phyloP scores from a whole-genome alignment of 2,329 filamentous ascomycete species.

The Colletotrichum sublineola region DNA sequence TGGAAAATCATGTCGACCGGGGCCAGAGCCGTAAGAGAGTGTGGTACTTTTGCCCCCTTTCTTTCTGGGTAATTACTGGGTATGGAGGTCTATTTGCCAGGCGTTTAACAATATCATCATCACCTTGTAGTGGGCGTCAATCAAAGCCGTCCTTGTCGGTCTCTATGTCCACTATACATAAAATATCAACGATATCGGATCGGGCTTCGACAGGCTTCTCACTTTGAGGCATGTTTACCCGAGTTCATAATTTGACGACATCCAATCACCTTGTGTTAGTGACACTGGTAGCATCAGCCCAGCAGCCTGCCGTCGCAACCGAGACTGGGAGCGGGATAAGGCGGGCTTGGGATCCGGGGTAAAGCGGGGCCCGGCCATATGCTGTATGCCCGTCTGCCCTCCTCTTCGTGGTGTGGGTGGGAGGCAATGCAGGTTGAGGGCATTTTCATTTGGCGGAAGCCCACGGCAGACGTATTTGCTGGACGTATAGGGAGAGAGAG shows the following conservation, averaged over 20 bases:
- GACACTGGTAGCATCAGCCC: conserved; percentile 5
- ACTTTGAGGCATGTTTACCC: not conserved
- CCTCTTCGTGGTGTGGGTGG: not conserved
- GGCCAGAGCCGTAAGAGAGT: not conserved
- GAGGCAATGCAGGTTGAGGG: too few species aligned
- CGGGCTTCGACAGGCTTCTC: not conserved
- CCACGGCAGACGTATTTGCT: not conserved
- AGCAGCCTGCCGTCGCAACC: conserved; percentile 12
- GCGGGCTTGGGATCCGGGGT: conserved; percentile 32
- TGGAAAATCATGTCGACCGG: not conserved
- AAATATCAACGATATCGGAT: not conserved
- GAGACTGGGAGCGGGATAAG: conserved; percentile 2
- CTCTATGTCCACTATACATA: not conserved
- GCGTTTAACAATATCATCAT: conserved; percentile 16
- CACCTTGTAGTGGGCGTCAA: conserved; percentile 3
- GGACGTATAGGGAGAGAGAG: too few species aligned
- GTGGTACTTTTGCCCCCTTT: not conserved
- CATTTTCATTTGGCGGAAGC: not conserved
- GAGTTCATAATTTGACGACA: not conserved
- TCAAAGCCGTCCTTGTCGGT: not conserved
- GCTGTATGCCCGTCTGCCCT: too few species aligned
- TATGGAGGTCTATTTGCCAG: not conserved
- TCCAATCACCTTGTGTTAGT: not conserved
- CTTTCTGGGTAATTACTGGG: not conserved
- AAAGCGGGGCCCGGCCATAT: conserved; percentile 15